A percentile compares a stretch with the other conserved stretches of the same genome.
These are phyloP conservation scores for Adansonia rubrostipa DNA, from an alignment of 441 rosid species.

Conservation along the genomic window DNA sequence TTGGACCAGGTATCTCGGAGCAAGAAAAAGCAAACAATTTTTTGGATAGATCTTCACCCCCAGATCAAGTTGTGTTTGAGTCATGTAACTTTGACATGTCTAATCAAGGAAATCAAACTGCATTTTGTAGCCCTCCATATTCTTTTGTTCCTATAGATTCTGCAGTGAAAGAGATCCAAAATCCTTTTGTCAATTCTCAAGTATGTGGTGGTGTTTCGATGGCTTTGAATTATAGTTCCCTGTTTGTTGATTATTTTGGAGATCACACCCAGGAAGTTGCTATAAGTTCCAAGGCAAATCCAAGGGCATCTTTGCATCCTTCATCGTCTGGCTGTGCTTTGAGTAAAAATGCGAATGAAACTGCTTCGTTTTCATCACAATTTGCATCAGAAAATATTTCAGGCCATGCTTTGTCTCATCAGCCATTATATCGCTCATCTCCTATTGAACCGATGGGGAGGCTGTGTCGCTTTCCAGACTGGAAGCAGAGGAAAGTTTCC, in stretches of 20 bases:
- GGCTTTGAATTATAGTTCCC: conserved; percentile 28
- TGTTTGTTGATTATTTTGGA: conserved; percentile 31
- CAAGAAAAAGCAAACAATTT: conserved; percentile 37
- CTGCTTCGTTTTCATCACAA: conserved; percentile 30
- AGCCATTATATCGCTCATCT: conserved; percentile 29
- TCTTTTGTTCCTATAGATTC: conserved; percentile 32
- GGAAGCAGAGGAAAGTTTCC: conserved; percentile 38
- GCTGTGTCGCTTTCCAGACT: conserved; percentile 29
- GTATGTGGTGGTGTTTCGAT: conserved; percentile 25
- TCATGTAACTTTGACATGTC: conserved; percentile 25
- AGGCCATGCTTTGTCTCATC: conserved; percentile 29
- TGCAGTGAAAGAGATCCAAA: conserved; percentile 26
- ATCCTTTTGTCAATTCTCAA: conserved; percentile 30
- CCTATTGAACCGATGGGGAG: conserved; percentile 30
- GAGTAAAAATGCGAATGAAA: conserved; percentile 33
- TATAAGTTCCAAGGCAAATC: conserved; percentile 32
- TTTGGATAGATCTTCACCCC: conserved; percentile 27
- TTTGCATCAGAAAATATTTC: conserved; percentile 33
- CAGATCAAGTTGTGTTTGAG: conserved; percentile 28
- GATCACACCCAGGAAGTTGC: conserved; percentile 33
- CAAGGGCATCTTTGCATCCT: conserved; percentile 28
- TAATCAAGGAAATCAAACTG: conserved; percentile 31
- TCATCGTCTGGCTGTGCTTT: conserved; percentile 36
- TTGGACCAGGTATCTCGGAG: conserved; percentile 24
- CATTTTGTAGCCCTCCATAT: conserved; percentile 17